These are phyloP conservation scores for Ustilago trichophora DNA, from an alignment of 1,284 basidiomycete genomes.

Conservation along the genomic window DNA sequence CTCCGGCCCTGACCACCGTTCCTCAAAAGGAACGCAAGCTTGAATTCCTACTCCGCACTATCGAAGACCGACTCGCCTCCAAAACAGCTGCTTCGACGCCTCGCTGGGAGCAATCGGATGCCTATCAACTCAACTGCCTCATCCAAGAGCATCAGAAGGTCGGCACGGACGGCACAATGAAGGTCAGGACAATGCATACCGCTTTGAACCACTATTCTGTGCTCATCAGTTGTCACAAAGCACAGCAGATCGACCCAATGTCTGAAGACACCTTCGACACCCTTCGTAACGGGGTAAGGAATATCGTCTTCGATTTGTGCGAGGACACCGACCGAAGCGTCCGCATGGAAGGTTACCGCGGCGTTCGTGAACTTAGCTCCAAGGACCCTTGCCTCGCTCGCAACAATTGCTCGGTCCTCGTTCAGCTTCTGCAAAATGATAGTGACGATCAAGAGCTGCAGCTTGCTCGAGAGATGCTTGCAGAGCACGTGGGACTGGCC, in stretches of 20 bases:
- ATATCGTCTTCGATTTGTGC: slow-evolving; percentile 19
- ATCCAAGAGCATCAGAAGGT: too few relatives aligned
- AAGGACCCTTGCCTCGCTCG: slow-evolving; percentile 6
- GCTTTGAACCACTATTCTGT: background rate
- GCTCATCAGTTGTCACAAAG: background rate
- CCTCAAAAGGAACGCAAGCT: too few relatives aligned
- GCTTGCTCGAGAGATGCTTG: too few relatives aligned
- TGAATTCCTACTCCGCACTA: too few relatives aligned
- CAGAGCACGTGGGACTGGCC: too few relatives aligned
- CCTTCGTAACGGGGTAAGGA: slow-evolving; percentile 3
- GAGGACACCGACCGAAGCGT: background rate
- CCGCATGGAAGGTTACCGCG: slow-evolving; percentile 11
- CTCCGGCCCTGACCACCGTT: too few relatives aligned
- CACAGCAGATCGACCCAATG: background rate
- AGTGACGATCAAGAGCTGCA: too few relatives aligned
- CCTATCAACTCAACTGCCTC: too few relatives aligned
- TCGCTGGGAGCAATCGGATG: too few relatives aligned
- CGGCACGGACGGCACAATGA: too few relatives aligned
- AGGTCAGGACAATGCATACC: slow-evolving; percentile 10
- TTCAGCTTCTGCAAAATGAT: slow-evolving; percentile 17
- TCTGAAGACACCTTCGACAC: background rate
- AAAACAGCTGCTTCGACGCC: too few relatives aligned
- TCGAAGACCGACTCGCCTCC: too few relatives aligned
- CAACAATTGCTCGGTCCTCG: slow-evolving; percentile 15
- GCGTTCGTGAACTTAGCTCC: slow-evolving; percentile 8